These are phyloP conservation scores for Podila horticola DNA, from an alignment of 192 early-diverging fungal species.

Conservation along the genomic window DNA sequence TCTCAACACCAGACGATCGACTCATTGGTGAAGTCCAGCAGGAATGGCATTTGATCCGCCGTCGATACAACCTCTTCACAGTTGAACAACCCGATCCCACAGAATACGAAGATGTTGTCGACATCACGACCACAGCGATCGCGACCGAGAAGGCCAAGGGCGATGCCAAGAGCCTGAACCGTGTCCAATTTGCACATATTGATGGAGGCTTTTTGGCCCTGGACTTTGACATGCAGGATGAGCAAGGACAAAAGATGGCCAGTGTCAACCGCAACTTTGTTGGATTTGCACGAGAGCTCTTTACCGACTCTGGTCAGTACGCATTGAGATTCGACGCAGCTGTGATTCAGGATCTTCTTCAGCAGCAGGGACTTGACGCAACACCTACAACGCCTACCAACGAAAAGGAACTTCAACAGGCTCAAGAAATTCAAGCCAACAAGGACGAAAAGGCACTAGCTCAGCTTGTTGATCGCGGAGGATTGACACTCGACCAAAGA, in stretches of 20 bases:
- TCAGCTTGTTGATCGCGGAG: constrained; percentile 45
- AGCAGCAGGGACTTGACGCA: constrained; percentile 29
- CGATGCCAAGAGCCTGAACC: constrained; percentile 21
- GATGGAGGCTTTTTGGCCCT: constrained; percentile 80
- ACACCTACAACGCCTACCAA: constrained; percentile 7
- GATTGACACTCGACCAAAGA: constrained; percentile 78
- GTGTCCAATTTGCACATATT: constrained; percentile 73
- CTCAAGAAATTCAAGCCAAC: constrained; percentile 27
- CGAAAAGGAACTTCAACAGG: constrained; percentile 11
- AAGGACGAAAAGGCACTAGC: constrained; percentile 35
- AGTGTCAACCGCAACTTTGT: constrained; percentile 83
- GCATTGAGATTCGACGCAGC: constrained; percentile 78
- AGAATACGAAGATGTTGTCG: not conserved
- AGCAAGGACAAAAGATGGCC: constrained; percentile 60
- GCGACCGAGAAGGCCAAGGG: constrained; percentile 12
- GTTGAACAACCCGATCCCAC: constrained; percentile 57
- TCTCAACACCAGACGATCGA: constrained; percentile 67
- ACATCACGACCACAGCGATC: constrained; percentile 21
- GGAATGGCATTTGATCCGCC: constrained; percentile 82
- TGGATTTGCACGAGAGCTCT: constrained; percentile 84
- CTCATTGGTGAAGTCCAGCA: constrained; percentile 87
- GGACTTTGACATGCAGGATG: constrained; percentile 80
- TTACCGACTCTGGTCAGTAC: constrained; percentile 89
- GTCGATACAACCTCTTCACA: constrained; percentile 87
- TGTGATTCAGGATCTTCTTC: constrained; percentile 47